These are phyloP conservation scores for Bipolaris cookei DNA, from an alignment of 2,329 filamentous ascomycete species.

Conservation along the genomic window DNA sequence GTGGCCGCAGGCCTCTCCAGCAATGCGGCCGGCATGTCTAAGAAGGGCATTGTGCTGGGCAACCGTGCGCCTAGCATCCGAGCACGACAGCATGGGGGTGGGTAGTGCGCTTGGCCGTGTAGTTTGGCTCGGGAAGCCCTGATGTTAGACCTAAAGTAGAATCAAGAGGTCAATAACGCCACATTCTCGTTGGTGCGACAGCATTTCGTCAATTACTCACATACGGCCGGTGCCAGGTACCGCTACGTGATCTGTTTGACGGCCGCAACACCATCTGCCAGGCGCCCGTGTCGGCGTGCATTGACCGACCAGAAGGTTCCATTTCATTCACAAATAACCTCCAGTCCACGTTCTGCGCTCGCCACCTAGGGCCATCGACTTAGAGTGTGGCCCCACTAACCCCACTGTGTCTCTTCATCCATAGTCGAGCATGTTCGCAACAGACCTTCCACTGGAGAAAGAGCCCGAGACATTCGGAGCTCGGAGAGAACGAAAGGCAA, in stretches of 20 bases:
- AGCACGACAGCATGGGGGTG: conserved; percentile 7
- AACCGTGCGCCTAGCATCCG: conserved; percentile 3
- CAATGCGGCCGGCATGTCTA: conserved; percentile 15
- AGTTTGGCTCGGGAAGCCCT: conserved; percentile 23
- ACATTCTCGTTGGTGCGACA: conserved; percentile 35
- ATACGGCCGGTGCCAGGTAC: conserved; percentile 30
- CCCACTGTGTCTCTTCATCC: conserved; percentile 13
- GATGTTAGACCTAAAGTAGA: conserved; percentile 14
- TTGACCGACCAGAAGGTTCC: conserved; percentile 21
- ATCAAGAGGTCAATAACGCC: conserved; percentile 40
- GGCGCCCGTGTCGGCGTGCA: conserved; percentile 28
- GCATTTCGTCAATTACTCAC: conserved; percentile 17
- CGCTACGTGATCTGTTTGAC: conserved; percentile 33
- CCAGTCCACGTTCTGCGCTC: conserved; percentile 22
- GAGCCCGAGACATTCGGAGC: conserved; percentile 48
- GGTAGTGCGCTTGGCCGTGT: conserved; percentile 5
- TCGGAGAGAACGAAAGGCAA: conserved; percentile 44
- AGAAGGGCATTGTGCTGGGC: conserved; percentile 8
- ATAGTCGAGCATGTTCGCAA: conserved; percentile 45
- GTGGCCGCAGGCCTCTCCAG: conserved; percentile 28
- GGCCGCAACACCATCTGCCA: conserved; percentile 28
- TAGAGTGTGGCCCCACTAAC: conserved; percentile 24
- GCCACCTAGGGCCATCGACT: conserved; percentile 19
- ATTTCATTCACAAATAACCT: conserved; percentile 8
- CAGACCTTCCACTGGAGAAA: conserved; percentile 49